Conservation (phyloP, 2,329 filamentous ascomycete species). For the Fonsecaea multimorphosa region DNA sequence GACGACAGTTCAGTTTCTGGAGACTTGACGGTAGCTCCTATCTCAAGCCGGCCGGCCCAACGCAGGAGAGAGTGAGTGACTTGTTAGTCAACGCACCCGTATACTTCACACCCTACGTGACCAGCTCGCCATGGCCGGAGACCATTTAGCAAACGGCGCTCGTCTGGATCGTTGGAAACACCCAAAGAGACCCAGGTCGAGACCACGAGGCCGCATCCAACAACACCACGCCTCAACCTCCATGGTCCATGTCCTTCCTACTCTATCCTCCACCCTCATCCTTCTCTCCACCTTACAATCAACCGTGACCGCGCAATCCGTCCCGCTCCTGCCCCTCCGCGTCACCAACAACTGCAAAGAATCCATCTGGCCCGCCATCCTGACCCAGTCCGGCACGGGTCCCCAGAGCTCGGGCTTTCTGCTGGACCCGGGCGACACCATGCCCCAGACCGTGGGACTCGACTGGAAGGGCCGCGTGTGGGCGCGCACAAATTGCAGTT, state of each 20-base stretch:
- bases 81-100: no score
- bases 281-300: conserved; percentile 9
- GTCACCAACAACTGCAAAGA: conserved; percentile 75
- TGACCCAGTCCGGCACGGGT: conserved; percentile 73
- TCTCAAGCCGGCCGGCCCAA: no score
- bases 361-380: conserved; percentile 76
- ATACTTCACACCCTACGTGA: no score
- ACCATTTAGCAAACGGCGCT: not conserved
- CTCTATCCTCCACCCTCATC: no score
- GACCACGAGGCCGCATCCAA: not conserved
- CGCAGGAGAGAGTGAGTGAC: no score
- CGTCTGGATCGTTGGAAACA: not conserved
- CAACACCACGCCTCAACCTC: not conserved
- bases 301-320: not conserved
- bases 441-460: conserved; percentile 66
- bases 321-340: conserved; percentile 60
- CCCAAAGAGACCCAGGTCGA: not conserved
- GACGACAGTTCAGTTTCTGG: not conserved
- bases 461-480: conserved; percentile 84
- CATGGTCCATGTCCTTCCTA: no score
- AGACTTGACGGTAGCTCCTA: not conserved
- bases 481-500: conserved; percentile 83
- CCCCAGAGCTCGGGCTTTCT: conserved; percentile 73
- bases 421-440: conserved; percentile 65
- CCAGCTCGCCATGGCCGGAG: not conserved